Evolutionary conservation across 495 filamentous ascomycete genomes (phyloP), one percentile per base, ranked within the genome.

Genomic region (Lentithecium fluviatile): DNA sequence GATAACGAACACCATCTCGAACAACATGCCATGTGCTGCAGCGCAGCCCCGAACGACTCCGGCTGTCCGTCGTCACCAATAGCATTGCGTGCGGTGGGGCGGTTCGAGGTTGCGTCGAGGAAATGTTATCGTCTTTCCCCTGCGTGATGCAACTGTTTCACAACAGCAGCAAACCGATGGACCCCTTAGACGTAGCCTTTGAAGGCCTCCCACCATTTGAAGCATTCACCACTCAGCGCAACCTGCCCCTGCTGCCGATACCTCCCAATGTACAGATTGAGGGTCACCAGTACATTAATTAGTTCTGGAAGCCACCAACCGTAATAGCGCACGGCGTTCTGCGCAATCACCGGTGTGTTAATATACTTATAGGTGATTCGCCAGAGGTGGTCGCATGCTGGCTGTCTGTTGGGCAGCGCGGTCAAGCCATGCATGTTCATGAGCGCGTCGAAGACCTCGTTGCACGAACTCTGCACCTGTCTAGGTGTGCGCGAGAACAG

Each of bases 221-320:
- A n/a, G 29, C 25, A 24, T 6, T 23, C 12, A 3, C 51, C 50
- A 11, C 13, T 20, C 29, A 55, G 32, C 8, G 50, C 48, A 12
- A 43, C 17, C 17, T 40, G 1, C 1, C 48, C 56, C 45, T 65
- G 62, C 36, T 19, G 20, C 5, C 56, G 47, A 40, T 49, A 65
- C 24, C 62, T 20, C 13, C 62, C 56, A 43, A 65, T 56, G 42
- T 38, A 65, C 0, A 65, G 19, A 37, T 56, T 65, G 26, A 65
- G 34, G 29, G 62, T 56, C 21, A 51, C 26, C 3, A 60, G 40
- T 6, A 60, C 51, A 5, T 56, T 46, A 17, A 15, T 2, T 1
- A 53, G 6, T 1, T 52, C 47, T 1, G 11, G 6, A 6, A 11
- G 11, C 23, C 20, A 19, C 57, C 57, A 60, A 1, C 26, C 24